A percentile compares a stretch with the other conserved stretches of the same genome.
phyloP scores from a whole-genome alignment of 495 filamentous ascomycete species.

The Mycothermus thermophilus region DNA sequence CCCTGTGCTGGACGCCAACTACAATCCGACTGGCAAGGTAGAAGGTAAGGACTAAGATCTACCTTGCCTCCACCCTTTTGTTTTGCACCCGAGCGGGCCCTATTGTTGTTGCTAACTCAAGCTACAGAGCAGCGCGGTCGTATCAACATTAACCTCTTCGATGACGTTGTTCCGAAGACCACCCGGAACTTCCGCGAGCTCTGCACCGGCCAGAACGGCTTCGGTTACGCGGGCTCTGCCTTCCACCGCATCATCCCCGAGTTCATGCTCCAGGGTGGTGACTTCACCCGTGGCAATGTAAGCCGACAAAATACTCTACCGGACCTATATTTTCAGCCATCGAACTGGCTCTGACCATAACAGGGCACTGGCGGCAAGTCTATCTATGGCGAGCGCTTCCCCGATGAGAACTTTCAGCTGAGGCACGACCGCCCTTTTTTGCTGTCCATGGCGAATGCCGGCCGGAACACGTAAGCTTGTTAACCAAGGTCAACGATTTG shows the following conservation, averaged over 20 bases:
- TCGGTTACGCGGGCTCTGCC: slow-evolving; percentile 61
- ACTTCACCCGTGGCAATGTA: slow-evolving; percentile 94
- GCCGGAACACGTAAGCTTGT: slow-evolving; percentile 55
- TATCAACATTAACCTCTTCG: slow-evolving; percentile 83
- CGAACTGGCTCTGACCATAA: slow-evolving; percentile 8
- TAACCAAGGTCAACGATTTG: no score
- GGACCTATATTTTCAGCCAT: not conserved
- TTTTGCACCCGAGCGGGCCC: no score
- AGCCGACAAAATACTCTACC: slow-evolving; percentile 15
- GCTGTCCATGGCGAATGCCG: slow-evolving; percentile 75
- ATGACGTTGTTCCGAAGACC: slow-evolving; percentile 78
- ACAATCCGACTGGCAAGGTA: slow-evolving; percentile 42
- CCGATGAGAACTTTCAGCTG: slow-evolving; percentile 61
- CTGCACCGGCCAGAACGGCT: slow-evolving; percentile 86
- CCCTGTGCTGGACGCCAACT: slow-evolving; percentile 42
- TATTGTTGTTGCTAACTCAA: slow-evolving; percentile 9
- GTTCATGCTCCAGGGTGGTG: slow-evolving; percentile 99
- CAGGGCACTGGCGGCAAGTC: slow-evolving; percentile 77
- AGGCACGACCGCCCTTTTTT: slow-evolving; percentile 51
- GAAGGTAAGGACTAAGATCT: slow-evolving; percentile 53
- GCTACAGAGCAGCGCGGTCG: slow-evolving; percentile 56
- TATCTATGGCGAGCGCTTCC: slow-evolving; percentile 77
- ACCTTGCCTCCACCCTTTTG: no score
- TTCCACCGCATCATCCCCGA: slow-evolving; percentile 94
- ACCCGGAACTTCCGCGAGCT: slow-evolving; percentile 88